Conservation (phyloP, 768 basidiomycete species). For the Suillus lakei region DNA sequence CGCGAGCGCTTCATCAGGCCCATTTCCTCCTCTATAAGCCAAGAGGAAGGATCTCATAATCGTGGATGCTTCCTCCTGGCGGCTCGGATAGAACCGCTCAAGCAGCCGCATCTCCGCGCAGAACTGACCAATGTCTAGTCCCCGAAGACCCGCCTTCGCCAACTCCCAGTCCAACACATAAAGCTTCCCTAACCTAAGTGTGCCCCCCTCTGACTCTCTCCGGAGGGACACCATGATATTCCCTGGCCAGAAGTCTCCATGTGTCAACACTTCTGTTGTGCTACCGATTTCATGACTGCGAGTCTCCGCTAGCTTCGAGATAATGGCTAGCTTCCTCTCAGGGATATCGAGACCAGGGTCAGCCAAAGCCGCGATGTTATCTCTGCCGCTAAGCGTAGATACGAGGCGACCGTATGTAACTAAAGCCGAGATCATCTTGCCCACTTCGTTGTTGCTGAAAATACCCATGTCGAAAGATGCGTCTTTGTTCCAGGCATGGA, state of each 20-base stretch:
- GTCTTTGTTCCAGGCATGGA: constrained; percentile 55
- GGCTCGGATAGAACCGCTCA: constrained; percentile 49
- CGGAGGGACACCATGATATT: constrained; percentile 57
- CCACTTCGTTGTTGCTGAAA: constrained; percentile 47
- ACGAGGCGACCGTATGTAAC: constrained; percentile 51
- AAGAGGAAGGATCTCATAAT: constrained; percentile 50
- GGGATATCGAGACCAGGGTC: constrained; percentile 48
- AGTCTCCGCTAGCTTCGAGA: constrained; percentile 38
- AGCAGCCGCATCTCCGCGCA: constrained; percentile 62
- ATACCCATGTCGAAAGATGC: constrained; percentile 33
- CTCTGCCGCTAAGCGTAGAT: constrained; percentile 39
- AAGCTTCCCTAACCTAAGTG: constrained; percentile 41
- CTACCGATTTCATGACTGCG: constrained; percentile 36
- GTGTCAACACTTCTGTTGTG: constrained; percentile 36
- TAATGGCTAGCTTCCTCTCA: constrained; percentile 38
- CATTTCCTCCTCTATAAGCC: constrained; percentile 42
- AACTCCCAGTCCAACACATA: constrained; percentile 72
- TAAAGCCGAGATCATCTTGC: constrained; percentile 44
- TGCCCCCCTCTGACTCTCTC: constrained; percentile 27
- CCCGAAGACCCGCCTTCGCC: constrained; percentile 58
- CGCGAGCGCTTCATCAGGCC: constrained; percentile 33
- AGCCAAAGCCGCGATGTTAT: constrained; percentile 38
- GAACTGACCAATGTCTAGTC: constrained; percentile 67
- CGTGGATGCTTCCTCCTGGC: constrained; percentile 38
- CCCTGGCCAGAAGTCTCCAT: constrained; percentile 77